Base-by-base conservation (phyloP, 495 filamentous ascomycete species). In the Cairneyella variabilis region DNA sequence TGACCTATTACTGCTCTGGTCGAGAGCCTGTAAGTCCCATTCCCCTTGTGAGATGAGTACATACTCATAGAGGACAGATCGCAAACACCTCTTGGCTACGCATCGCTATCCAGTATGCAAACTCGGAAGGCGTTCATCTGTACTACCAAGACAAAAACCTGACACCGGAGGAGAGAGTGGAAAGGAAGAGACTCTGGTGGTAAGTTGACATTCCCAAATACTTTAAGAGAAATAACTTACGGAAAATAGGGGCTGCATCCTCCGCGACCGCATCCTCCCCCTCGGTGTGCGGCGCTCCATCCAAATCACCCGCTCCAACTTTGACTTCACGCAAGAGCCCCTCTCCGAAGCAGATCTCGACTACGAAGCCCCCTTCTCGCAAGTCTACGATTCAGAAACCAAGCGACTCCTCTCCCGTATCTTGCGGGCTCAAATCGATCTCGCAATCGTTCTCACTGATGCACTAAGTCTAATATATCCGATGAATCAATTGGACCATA, bases 131-230 rank as follows among this genome's bases (percentile, higher is more conserved):
- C 28, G 66, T 67, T 3, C 66, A 72, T 22, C 66, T 68, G 14
- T 66, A 69, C 48, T 53, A 64, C 3, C 47, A 63, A 10, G 65
- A 64, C 45, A 63, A 60, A 2, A 53, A 51, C 9, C 57, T 60
- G 44, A 64, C 64, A 8, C 40, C 54, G 17, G 14, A 61, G 18
- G 56, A 59, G 17, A 40, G 59, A 0, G 59, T 61, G 0, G 48
- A 69, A 16, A 71, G 67, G 42, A 76, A 76, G 53, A 65, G 75
- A 4, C 52, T 78, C 18, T 77, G 73, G 73, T 77, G 76, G 75
- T n/a, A n/a, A n/a, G n/a, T n/a, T n/a, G n/a, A n/a, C n/a, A n/a
- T n/a, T n/a, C n/a, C n/a, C n/a, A n/a, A n/a, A n/a, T n/a, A n/a
- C n/a, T n/a, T n/a, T n/a, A n/a, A n/a, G n/a, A n/a, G n/a, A n/a